These are phyloP conservation scores for Penicillium waksmanii DNA, from an alignment of 495 filamentous ascomycete genomes.

Conservation along the genomic window DNA sequence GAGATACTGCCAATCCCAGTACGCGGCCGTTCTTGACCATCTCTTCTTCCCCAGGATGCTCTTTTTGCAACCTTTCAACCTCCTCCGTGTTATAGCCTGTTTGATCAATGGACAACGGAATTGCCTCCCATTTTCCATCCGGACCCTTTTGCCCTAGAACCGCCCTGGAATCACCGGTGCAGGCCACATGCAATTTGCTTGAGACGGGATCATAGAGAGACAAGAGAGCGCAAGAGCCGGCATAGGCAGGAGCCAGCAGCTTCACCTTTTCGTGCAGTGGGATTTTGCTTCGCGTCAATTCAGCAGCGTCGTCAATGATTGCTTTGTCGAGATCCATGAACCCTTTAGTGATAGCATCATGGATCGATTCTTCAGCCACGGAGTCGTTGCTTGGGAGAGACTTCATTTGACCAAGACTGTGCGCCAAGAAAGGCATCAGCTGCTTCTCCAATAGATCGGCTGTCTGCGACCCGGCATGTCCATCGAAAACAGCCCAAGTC, in stretches of 20 bases:
- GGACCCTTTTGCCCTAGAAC: conserved; percentile 56
- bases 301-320: conserved; percentile 47
- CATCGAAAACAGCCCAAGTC: conserved; percentile 54
- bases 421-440: conserved; percentile 46
- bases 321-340: conserved; percentile 55
- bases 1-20: conserved; percentile 58
- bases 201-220: conserved; percentile 54
- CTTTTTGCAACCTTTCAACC: conserved; percentile 47
- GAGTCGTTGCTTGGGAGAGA: conserved; percentile 11
- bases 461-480: conserved; percentile 52
- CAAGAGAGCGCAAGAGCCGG: conserved; percentile 64
- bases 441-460: conserved; percentile 43
- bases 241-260: conserved; percentile 47
- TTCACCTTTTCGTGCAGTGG: conserved; percentile 36
- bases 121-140: conserved; percentile 50
- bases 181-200: conserved; percentile 59
- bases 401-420: conserved; percentile 32
- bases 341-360: conserved; percentile 46
- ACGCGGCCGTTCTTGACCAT: conserved; percentile 58
- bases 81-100: conserved; percentile 59
- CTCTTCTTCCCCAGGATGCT: conserved; percentile 62
- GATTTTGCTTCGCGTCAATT: conserved; percentile 23
- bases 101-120: conserved; percentile 60
- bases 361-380: conserved; percentile 33
- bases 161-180: conserved; percentile 62